Base-by-base conservation (phyloP, 1,139 yeast species). In the Debaryomycetaceae sp. region DNA sequence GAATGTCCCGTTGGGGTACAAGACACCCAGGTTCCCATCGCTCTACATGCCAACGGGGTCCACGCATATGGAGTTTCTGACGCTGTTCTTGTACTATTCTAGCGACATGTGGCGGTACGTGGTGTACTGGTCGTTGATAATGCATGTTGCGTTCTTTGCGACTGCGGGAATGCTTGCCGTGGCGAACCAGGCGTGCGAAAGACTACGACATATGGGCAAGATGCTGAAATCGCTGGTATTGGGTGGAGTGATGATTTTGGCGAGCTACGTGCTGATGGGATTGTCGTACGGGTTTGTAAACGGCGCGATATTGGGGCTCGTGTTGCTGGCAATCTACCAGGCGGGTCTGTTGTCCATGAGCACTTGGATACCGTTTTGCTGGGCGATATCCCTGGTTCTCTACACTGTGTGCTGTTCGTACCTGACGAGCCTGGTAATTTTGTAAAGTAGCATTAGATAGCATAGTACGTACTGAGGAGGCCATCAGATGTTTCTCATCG, bases 281-380 rank as follows among this genome's bases (percentile, higher is more conserved):
- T 50, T 40, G 9, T 52, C 69, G 1, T 87, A 83, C 53, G 96
- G 87, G 0, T 68, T 85, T 42, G 62, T 83, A 5, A 71, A 84
- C 5, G 97, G 97, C 0, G 80, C 93, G 0, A 72, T 89, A 8
- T 75, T 85, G 36, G 97, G 97, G 0, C 68, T 90, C 11, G 63
- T 81, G 24, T 46, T 69, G 13, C 68, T 69, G 55, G 87, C 90
- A 2, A 77, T 89, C 5, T 90, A 90, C 64, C 72, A 77, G 45
- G 84, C 96, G 0, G 96, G 90, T 0, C 69, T 81, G 11, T 78
- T 90, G 59, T 78, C 87, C 23, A 87, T 91, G 93, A 84, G 95
- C 27, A 87, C 97, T 0, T 91, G 98, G 98, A 81, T 90, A 8
- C 98, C 98, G 1, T 75, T 90, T 54, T 78, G 85, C 42, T 87